Evolutionary conservation across 2,329 filamentous ascomycete genomes (phyloP).

Genomic region (Fusarium protoensiforme): DNA sequence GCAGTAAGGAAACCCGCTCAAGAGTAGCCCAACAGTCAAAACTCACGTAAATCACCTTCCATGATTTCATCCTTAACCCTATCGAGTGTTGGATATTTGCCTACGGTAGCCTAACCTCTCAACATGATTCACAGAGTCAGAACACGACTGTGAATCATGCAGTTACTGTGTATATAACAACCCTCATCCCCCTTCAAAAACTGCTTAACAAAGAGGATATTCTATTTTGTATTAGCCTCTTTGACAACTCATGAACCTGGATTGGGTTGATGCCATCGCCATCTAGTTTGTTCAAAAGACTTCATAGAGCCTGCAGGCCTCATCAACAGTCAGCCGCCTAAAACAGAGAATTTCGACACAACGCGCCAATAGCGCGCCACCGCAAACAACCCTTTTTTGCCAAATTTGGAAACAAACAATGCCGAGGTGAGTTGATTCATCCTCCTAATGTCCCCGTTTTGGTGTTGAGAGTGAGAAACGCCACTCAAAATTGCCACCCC

Average conservation of each 20-base stretch:
- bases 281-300: not conserved
- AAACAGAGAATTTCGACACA: not conserved
- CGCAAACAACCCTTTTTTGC: not conserved
- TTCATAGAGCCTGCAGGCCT: too few species aligned
- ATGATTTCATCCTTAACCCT: not conserved
- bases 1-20: not conserved
- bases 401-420: not conserved
- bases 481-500: conserved; percentile 17
- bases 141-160: not conserved
- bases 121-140: not conserved
- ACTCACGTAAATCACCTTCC: fast-evolving
- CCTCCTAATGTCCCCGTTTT: not conserved
- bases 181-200: not conserved
- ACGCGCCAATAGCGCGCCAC: too few species aligned
- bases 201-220: not conserved
- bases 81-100: not conserved
- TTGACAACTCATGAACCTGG: not conserved
- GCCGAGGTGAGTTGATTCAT: not conserved
- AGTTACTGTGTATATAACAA: not conserved
- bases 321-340: not conserved
- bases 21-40: too few species aligned
- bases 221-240: not conserved
- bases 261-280: not conserved
- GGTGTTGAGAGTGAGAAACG: conserved; percentile 7
- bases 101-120: not conserved